These are phyloP conservation scores for Persicaria tinctoria DNA, from an alignment of 148 eudicot genomes.

Conservation along the genomic window DNA sequence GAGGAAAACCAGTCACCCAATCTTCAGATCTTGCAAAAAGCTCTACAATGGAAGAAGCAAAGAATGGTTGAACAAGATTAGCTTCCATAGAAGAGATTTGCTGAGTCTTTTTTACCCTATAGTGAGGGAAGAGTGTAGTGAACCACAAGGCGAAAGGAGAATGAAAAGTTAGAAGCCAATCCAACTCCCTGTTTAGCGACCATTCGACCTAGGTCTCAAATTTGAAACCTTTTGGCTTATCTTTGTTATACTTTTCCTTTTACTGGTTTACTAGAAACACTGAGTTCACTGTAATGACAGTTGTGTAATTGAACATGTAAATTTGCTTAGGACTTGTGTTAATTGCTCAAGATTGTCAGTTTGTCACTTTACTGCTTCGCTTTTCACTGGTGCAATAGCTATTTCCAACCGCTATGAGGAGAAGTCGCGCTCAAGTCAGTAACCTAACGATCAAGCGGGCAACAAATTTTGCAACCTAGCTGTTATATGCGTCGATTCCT, in stretches of 20 bases:
- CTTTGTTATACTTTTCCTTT: neutral
- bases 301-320: neutral
- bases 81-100: too few species aligned
- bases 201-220: neutral
- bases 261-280: neutral
- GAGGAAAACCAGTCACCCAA: conserved; percentile 28
- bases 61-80: conserved; percentile 9
- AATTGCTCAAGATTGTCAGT: neutral
- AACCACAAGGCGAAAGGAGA: neutral
- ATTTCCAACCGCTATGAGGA: too few species aligned
- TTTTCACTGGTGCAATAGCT: too few species aligned
- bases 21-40: conserved; percentile 26
- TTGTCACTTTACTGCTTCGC: neutral
- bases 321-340: neutral
- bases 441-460: too few species aligned
- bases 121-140: neutral
- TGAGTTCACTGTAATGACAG: neutral
- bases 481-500: too few species aligned
- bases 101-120: too few species aligned
- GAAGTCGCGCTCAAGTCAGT: too few species aligned
- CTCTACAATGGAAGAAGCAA: conserved; percentile 30
- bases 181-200: neutral
- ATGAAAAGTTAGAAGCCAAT: neutral
- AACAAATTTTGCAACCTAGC: too few species aligned
- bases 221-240: neutral